Percentiles rank a stretch among this genome's conserved stretches.
phyloP scores from a whole-genome alignment of 495 filamentous ascomycete genomes.

The Chaetomium fimeti region DNA sequence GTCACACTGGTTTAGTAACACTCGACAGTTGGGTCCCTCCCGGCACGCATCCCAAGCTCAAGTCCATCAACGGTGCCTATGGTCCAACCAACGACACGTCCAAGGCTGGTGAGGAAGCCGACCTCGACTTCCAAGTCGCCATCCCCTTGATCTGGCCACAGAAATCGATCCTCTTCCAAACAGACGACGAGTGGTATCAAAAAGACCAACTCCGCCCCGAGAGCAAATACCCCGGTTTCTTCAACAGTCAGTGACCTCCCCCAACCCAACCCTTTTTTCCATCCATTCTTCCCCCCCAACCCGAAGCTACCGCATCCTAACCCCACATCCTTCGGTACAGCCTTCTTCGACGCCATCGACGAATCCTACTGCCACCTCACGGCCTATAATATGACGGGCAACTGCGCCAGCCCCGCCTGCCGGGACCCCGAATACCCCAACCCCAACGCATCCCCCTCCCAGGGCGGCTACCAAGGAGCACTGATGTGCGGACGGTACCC shows the following conservation, averaged over 20 bases:
- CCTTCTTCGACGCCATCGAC: slow-evolving; percentile 54
- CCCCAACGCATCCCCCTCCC: slow-evolving; percentile 36
- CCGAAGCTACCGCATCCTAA: slow-evolving; percentile 31
- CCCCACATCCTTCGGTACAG: slow-evolving; percentile 23
- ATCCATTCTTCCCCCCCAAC: too few relatives aligned
- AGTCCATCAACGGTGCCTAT: slow-evolving; percentile 41
- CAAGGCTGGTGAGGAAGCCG: slow-evolving; percentile 36
- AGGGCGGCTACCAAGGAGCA: slow-evolving; percentile 56
- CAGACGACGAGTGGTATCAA: slow-evolving; percentile 54
- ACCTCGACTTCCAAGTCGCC: slow-evolving; percentile 40
- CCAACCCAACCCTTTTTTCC: background rate
- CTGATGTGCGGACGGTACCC: slow-evolving; percentile 58
- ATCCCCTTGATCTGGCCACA: slow-evolving; percentile 57
- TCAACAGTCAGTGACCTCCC: slow-evolving; percentile 42
- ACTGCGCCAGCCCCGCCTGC: slow-evolving; percentile 32
- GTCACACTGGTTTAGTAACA: slow-evolving; percentile 8
- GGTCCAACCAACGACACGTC: slow-evolving; percentile 35
- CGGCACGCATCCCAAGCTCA: slow-evolving; percentile 39
- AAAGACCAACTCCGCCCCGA: slow-evolving; percentile 20
- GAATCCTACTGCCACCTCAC: slow-evolving; percentile 58
- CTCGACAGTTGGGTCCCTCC: slow-evolving; percentile 35
- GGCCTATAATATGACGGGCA: slow-evolving; percentile 38
- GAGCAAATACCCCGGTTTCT: slow-evolving; percentile 44
- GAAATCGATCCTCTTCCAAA: slow-evolving; percentile 57
- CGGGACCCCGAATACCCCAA: slow-evolving; percentile 59